These are phyloP conservation scores for Astrothelium subdiscretum DNA, from an alignment of 495 filamentous ascomycete genomes.

Conservation along the genomic window DNA sequence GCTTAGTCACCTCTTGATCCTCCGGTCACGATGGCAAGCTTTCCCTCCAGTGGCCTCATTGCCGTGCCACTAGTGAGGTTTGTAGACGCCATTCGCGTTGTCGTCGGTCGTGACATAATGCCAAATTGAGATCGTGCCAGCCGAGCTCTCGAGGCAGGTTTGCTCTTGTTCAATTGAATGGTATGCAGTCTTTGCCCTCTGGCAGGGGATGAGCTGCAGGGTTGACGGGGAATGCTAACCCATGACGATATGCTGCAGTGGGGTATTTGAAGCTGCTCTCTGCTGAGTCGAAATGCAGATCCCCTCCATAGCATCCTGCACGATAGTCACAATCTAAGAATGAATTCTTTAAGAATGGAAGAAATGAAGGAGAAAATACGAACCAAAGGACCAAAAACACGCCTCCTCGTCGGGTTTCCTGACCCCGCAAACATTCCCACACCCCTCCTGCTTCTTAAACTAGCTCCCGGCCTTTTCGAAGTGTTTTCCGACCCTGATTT, in stretches of 20 bases:
- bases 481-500: no score
- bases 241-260: neutral
- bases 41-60: constrained; percentile 23
- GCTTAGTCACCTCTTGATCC: constrained; percentile 24
- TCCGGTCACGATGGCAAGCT: constrained; percentile 28
- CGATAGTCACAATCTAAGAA: no score
- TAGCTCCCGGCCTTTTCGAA: no score
- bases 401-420: no score
- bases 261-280: neutral
- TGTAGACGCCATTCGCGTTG: constrained; percentile 15
- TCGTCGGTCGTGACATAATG: constrained; percentile 16
- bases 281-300: neutral
- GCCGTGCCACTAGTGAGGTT: constrained; percentile 11
- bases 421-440: no score
- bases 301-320: neutral
- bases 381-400: no score
- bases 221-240: neutral
- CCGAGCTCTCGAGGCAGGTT: neutral
- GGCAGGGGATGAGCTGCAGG: neutral
- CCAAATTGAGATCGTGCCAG: neutral
- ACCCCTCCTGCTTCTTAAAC: no score
- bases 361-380: no score
- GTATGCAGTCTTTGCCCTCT: neutral
- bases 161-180: neutral
- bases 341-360: no score